A percentile compares a stretch with the other conserved stretches of the same genome.
These are phyloP conservation scores for Ceratocystis smalleyi DNA, from an alignment of 2,329 filamentous ascomycete species.

Conservation along the genomic window DNA sequence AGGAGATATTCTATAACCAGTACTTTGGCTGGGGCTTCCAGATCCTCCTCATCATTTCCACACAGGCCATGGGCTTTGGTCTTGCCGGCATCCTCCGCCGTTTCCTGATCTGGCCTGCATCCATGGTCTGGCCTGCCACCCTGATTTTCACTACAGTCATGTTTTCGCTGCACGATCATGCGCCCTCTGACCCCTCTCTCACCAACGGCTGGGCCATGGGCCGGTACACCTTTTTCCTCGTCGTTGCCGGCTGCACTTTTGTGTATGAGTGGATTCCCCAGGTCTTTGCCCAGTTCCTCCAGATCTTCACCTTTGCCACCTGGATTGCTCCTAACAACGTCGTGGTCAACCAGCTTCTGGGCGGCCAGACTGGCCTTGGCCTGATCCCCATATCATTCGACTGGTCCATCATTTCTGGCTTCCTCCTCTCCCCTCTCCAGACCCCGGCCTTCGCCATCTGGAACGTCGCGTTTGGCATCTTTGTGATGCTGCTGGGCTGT, in stretches of 20 bases:
- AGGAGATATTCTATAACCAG: slow-evolving; percentile 42
- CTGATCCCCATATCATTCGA: slow-evolving; percentile 47
- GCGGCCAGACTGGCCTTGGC: slow-evolving; percentile 41
- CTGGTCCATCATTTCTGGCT: slow-evolving; percentile 34
- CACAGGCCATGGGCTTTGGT: slow-evolving; percentile 42
- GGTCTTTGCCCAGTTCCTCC: slow-evolving; percentile 34
- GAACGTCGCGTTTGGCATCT: slow-evolving; percentile 37
- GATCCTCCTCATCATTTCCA: slow-evolving; percentile 38
- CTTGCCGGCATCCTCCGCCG: slow-evolving; percentile 39
- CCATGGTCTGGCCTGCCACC: slow-evolving; percentile 43
- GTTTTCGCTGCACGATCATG: slow-evolving; percentile 32
- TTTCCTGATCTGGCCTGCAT: slow-evolving; percentile 38
- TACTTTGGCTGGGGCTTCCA: slow-evolving; percentile 40
- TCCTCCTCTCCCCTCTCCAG: slow-evolving; percentile 33
- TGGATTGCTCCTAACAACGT: slow-evolving; percentile 46
- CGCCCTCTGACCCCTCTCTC: slow-evolving; percentile 32
- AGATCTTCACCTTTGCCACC: slow-evolving; percentile 45
- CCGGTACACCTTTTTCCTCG: slow-evolving; percentile 48
- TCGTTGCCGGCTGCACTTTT: slow-evolving; percentile 36
- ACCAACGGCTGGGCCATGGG: slow-evolving; percentile 46
- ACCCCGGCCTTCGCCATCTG: slow-evolving; percentile 41
- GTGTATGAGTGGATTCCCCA: slow-evolving; percentile 41
- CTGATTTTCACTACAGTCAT: slow-evolving; percentile 39
- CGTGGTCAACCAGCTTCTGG: slow-evolving; percentile 48
- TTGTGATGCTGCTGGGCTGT: slow-evolving; percentile 43